Conservation (phyloP, 2,329 filamentous ascomycete genomes). For the Fonsecaea monophora region DNA sequence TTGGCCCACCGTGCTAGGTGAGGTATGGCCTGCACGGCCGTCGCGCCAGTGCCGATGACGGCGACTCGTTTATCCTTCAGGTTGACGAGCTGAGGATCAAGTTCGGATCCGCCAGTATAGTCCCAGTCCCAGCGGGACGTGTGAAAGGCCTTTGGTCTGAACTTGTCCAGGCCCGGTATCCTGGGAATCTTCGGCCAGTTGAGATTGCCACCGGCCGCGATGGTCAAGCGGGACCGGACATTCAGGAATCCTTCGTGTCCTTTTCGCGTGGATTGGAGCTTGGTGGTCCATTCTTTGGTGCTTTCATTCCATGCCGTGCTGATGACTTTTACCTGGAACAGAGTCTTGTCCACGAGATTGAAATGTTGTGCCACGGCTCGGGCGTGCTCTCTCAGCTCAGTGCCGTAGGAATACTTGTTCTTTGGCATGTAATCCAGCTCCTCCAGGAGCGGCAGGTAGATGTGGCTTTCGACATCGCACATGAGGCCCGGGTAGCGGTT, state of each 20-base stretch:
- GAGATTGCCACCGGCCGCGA: slow-evolving; percentile 52
- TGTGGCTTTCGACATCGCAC: not conserved
- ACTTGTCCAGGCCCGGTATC: slow-evolving; percentile 37
- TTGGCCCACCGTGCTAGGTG: slow-evolving; percentile 1
- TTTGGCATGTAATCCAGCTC: slow-evolving; percentile 25
- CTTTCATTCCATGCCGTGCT: slow-evolving; percentile 12
- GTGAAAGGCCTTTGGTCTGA: slow-evolving; percentile 42
- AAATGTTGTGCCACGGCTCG: slow-evolving; percentile 16
- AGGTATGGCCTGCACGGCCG: slow-evolving; percentile 22
- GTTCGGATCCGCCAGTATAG: slow-evolving; percentile 47
- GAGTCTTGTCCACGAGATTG: slow-evolving; percentile 16
- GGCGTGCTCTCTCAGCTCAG: slow-evolving; percentile 18
- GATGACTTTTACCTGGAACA: slow-evolving; percentile 27
- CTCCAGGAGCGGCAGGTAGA: slow-evolving; percentile 13
- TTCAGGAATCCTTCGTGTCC: not conserved
- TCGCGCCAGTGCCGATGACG: slow-evolving; percentile 33
- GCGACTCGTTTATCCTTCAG: slow-evolving; percentile 26
- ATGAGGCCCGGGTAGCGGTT: slow-evolving; percentile 24
- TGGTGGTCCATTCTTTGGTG: slow-evolving; percentile 43
- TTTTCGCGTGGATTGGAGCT: not conserved
- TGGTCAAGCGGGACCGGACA: slow-evolving; percentile 47
- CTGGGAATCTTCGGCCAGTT: slow-evolving; percentile 56
- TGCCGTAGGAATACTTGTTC: slow-evolving; percentile 20
- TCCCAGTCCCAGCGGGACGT: slow-evolving; percentile 47
- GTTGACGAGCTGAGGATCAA: slow-evolving; percentile 49